phyloP scores from a whole-genome alignment of 2,329 filamentous ascomycete genomes.

The Harringtonia lauricola region DNA sequence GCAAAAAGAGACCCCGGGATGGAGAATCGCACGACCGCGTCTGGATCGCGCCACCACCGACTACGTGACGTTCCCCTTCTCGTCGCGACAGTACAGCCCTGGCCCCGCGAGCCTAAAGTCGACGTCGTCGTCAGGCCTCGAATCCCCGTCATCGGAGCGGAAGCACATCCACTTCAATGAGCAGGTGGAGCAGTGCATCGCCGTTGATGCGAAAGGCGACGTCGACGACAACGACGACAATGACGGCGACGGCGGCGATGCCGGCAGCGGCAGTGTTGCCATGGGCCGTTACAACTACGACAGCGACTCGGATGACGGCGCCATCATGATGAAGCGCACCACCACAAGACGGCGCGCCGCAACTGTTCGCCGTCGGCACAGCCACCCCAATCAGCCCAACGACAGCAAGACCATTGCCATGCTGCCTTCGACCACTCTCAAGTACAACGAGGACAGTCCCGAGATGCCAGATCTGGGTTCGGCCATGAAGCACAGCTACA shows the following conservation, averaged over 20 bases:
- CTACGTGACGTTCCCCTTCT: constrained; percentile 53
- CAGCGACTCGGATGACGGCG: constrained; percentile 63
- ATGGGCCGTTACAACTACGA: constrained; percentile 28
- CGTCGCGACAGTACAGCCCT: constrained; percentile 47
- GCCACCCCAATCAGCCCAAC: constrained; percentile 22
- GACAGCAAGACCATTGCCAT: constrained; percentile 83
- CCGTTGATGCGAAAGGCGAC: constrained; percentile 74
- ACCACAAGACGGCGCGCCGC: constrained; percentile 45
- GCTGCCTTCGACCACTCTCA: constrained; percentile 76
- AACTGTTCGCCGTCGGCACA: constrained; percentile 34
- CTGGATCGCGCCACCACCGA: constrained; percentile 58
- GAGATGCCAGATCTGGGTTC: constrained; percentile 43
- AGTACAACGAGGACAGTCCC: constrained; percentile 68
- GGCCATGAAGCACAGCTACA: constrained; percentile 50
- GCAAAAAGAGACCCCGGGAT: constrained; percentile 43
- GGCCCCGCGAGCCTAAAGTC: constrained; percentile 57
- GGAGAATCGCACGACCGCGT: constrained; percentile 35
- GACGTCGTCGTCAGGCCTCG: constrained; percentile 57
- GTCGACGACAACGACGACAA: constrained; percentile 58
- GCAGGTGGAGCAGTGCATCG: constrained; percentile 91
- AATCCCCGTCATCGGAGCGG: constrained; percentile 52
- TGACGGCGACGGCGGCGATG: constrained; percentile 53
- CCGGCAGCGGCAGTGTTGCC: constrained; percentile 42
- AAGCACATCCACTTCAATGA: constrained; percentile 96
- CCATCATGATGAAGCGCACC: constrained; percentile 71